These are phyloP conservation scores for Juncus effusus DNA, from an alignment of 176 grass and related monocot species.

Conservation along the genomic window DNA sequence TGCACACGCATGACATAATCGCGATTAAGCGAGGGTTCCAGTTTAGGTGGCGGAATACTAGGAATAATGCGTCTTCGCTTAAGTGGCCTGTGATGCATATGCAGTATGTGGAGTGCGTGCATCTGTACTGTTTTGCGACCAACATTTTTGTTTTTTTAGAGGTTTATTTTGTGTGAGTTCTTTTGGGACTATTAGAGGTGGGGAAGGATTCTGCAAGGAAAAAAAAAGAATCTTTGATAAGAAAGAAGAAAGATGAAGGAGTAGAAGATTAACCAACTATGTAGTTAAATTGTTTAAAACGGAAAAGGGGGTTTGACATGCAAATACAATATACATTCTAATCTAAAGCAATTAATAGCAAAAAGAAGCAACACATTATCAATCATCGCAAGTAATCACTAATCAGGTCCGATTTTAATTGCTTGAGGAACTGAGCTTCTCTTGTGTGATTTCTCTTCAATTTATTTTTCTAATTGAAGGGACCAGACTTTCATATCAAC, in stretches of 20 bases:
- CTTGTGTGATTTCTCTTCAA: constrained; percentile 12
- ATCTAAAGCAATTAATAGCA: neutral
- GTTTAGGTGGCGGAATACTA: constrained; percentile 82
- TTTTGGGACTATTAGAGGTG: neutral
- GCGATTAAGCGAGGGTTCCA: constrained; percentile 93
- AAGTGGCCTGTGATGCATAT: constrained; percentile 83
- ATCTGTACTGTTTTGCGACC: constrained; percentile 86
- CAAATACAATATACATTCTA: neutral
- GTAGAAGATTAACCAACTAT: constrained; percentile 1
- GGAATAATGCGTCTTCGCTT: constrained; percentile 85
- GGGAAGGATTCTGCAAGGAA: neutral
- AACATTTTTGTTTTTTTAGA: constrained; percentile 37
- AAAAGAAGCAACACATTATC: neutral
- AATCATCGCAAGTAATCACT: neutral
- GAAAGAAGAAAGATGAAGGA: neutral
- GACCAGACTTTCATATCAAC: neutral
- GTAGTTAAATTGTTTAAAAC: neutral
- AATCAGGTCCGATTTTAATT: neutral
- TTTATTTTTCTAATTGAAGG: neutral
- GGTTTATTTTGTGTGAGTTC: constrained; percentile 19
- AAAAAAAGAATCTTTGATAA: neutral
- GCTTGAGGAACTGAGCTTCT: neutral
- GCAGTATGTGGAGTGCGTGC: constrained; percentile 80
- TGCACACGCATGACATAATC: constrained; percentile 88
- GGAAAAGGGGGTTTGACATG: neutral